Conservation (phyloP, 305 asterid species). For the Fraxinus ornus region DNA sequence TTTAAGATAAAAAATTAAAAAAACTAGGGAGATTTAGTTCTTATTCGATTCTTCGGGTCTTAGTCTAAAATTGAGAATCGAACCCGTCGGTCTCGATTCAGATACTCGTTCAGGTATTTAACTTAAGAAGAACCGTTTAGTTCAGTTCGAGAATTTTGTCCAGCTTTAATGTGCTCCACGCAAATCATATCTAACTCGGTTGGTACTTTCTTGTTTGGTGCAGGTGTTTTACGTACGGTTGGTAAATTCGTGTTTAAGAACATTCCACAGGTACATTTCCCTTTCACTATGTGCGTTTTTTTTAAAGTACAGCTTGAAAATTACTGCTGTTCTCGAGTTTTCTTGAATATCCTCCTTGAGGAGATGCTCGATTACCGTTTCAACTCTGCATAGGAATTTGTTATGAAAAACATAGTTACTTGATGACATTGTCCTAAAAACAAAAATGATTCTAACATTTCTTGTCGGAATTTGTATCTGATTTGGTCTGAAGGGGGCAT, state of each 20-base stretch:
- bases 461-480: background rate
- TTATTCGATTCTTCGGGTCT: too few species aligned
- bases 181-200: background rate
- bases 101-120: too few species aligned
- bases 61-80: too few species aligned
- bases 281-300: background rate
- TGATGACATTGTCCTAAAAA: background rate
- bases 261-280: constrained; percentile 46
- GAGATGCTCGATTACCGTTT: background rate
- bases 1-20: too few species aligned
- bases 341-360: background rate
- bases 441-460: background rate
- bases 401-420: background rate
- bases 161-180: background rate
- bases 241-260: constrained; percentile 45
- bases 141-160: too few species aligned
- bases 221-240: constrained; percentile 42
- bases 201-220: background rate
- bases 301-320: background rate
- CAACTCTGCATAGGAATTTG: background rate
- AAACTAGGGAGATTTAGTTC: too few species aligned
- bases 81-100: too few species aligned
- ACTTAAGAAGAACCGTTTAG: too few species aligned
- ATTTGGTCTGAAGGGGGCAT: constrained; percentile 48
- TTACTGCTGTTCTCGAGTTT: background rate